Conservation (phyloP, 1,284 basidiomycete species). For the Phylloporus sp. region DNA sequence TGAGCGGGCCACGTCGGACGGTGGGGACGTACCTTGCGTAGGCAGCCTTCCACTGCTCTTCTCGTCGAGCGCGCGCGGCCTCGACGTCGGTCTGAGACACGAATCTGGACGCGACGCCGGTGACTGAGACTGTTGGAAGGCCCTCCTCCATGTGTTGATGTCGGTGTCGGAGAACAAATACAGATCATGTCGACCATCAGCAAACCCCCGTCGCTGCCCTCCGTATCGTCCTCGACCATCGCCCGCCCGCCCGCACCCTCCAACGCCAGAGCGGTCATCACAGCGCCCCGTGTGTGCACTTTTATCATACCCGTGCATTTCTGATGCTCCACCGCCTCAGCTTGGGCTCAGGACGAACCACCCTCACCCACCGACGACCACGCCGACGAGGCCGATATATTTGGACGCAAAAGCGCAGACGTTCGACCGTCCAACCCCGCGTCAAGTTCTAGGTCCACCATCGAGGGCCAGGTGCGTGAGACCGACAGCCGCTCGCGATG, state of each 20-base stretch:
- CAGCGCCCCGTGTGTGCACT: slow-evolving; percentile 67
- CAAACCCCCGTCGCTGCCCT: slow-evolving; percentile 31
- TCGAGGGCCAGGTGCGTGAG: slow-evolving; percentile 44
- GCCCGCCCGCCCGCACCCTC: slow-evolving; percentile 50
- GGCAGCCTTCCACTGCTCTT: slow-evolving; percentile 92
- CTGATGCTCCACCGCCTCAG: slow-evolving; percentile 46
- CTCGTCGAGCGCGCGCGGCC: slow-evolving; percentile 74
- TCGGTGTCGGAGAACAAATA: slow-evolving; percentile 27
- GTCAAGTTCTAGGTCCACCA: slow-evolving; percentile 58
- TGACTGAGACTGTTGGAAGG: slow-evolving; percentile 69
- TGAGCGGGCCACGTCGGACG: slow-evolving; percentile 1
- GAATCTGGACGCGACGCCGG: slow-evolving; percentile 78
- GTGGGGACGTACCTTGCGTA: slow-evolving; percentile 75
- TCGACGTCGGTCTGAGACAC: slow-evolving; percentile 84
- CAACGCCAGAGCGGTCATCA: slow-evolving; percentile 63
- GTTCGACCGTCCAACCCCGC: slow-evolving; percentile 57
- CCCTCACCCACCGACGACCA: slow-evolving; percentile 73
- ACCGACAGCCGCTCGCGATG: slow-evolving; percentile 58
- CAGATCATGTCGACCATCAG: slow-evolving; percentile 24
- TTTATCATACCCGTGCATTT: neutral
- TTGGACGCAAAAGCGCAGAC: slow-evolving; percentile 37
- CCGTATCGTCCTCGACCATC: slow-evolving; percentile 25
- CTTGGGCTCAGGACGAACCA: slow-evolving; percentile 84
- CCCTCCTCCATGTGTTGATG: slow-evolving; percentile 53
- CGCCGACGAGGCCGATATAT: slow-evolving; percentile 40